Conservation (phyloP, 2,329 filamentous ascomycete genomes). For the Colletotrichum somersetense region DNA sequence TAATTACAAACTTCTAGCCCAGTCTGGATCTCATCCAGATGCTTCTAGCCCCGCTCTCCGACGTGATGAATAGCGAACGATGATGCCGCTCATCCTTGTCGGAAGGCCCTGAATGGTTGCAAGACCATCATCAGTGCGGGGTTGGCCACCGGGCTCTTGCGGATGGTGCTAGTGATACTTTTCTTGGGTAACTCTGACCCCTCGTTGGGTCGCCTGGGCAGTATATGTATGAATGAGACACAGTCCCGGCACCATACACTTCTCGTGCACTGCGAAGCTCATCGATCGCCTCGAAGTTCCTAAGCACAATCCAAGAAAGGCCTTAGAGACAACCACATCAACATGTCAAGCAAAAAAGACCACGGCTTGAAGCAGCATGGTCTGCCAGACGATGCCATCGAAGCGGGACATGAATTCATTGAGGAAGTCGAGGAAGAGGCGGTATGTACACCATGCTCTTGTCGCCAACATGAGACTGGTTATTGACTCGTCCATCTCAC, state of each 20-base stretch:
- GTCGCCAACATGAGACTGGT: too few relatives aligned
- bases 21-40: slow-evolving; percentile 2
- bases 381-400: slow-evolving; percentile 44
- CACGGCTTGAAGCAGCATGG: slow-evolving; percentile 33
- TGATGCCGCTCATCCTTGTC: slow-evolving; percentile 21
- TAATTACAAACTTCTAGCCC: not conserved
- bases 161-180: slow-evolving; percentile 31
- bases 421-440: slow-evolving; percentile 52
- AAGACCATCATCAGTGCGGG: slow-evolving; percentile 19
- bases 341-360: slow-evolving; percentile 28
- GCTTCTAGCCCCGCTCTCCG: slow-evolving; percentile 17
- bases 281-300: not conserved
- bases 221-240: slow-evolving; percentile 3
- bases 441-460: slow-evolving; percentile 30
- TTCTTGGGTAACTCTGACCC: slow-evolving; percentile 1
- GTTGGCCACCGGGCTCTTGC: slow-evolving; percentile 21
- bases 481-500: not conserved
- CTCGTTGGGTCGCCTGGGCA: slow-evolving; percentile 9
- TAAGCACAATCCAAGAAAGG: not conserved
- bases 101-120: not conserved
- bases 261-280: too few relatives aligned
- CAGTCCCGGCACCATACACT: too few relatives aligned
- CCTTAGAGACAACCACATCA: not conserved
- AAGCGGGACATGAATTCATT: slow-evolving; percentile 51
- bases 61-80: not conserved